Evolutionary conservation across 768 basidiomycete genomes (phyloP).

Genomic region (Russula sp.): DNA sequence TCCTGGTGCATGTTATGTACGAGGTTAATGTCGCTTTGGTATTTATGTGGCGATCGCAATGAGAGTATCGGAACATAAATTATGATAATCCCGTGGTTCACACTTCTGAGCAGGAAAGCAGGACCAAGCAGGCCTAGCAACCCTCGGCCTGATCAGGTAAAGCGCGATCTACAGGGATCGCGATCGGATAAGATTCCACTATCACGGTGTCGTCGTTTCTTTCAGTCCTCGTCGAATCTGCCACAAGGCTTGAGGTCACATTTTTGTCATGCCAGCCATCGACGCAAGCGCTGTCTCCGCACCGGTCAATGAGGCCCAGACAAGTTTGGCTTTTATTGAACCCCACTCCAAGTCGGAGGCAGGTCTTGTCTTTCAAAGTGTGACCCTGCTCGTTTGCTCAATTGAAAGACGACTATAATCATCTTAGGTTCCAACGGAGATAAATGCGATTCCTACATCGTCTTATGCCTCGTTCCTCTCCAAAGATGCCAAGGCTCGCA

Average conservation of each 20-base stretch:
- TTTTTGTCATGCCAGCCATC: not conserved
- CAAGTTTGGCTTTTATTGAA: not conserved
- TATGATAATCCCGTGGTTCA: not conserved
- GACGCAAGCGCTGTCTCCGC: too few species aligned
- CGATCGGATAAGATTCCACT: too few species aligned
- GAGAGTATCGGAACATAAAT: not conserved
- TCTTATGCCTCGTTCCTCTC: conserved; percentile 65
- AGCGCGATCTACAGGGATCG: too few species aligned
- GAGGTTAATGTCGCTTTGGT: not conserved
- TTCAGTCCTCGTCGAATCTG: too few species aligned
- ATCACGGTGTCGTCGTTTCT: too few species aligned
- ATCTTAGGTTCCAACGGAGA: not conserved
- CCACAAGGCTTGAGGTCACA: too few species aligned
- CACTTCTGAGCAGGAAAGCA: too few species aligned
- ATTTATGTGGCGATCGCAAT: not conserved
- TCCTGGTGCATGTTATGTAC: not conserved
- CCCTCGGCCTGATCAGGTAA: too few species aligned
- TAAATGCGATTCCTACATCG: conserved; percentile 44
- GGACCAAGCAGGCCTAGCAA: too few species aligned
- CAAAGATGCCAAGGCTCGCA: conserved; percentile 54
- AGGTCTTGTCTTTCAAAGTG: not conserved
- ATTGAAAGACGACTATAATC: not conserved
- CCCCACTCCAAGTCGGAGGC: not conserved
- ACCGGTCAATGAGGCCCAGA: too few species aligned
- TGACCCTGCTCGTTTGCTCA: not conserved